Evolutionary conservation across 2,329 filamentous ascomycete species (phyloP), one percentile per base, ranked within the genome.

Genomic region (Neurospora sp.): DNA sequence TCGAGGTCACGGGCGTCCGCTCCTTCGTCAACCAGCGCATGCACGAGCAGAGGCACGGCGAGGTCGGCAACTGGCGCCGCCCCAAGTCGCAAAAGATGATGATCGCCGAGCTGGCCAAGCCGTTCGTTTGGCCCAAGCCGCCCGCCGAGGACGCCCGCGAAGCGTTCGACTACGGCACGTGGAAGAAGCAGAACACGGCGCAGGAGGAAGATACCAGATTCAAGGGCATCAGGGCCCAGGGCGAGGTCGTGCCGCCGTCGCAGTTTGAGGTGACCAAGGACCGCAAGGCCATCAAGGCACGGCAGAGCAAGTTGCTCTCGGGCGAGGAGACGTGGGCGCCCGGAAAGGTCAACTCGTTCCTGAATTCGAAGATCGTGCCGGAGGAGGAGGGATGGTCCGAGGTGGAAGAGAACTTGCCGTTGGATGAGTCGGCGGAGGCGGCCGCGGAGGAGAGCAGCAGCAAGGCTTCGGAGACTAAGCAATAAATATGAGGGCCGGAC

Each of bases 81-180:
- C 91, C 92, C 36, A 84, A 87, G 73, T 83, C 89, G 67, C 86
- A 90, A 77, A 99, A 99, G 87, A 91, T 90, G 80, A 99, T 99
- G 96, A 97, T 91, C 58, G 93, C 96, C 66, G 92, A 97, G 84
- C 87, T 99, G 83, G 88, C 86, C 72, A 84, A 90, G 83, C 93
- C 94, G 4, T 99, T 99, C 82, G 89, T 92, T 70, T 98, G 93
- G 91, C 96, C 96, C 0, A 86, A 89, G 73, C 80, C 84, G 74
- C 91, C 93, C 4, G 80, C 83, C 73, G 85, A 91, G 78, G 80
- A 84, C 73, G 85, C 91, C 78, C 83, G 87, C 72, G 79, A 84
- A 70, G 81, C 83, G 78, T 93, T 90, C 90, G 89, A 89, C 79
- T 84, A 89, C 74, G 80, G 84, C n/a, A 81, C 87, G 69, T 87